phyloP scores from a whole-genome alignment of 2,329 filamentous ascomycete genomes.

The Trichoderma guizhouense region DNA sequence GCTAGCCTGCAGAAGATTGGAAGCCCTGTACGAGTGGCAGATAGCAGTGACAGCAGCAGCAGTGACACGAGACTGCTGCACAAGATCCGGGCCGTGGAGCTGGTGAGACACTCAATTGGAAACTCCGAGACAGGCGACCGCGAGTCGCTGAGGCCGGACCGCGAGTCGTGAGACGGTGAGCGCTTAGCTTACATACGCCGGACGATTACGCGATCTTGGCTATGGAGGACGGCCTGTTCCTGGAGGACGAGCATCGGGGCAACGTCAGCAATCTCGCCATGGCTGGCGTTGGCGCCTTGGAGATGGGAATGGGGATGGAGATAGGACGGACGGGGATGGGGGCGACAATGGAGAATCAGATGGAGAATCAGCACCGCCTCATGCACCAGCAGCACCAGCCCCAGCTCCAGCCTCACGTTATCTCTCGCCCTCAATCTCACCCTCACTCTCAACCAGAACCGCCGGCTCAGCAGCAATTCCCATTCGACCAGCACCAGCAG shows the following conservation, averaged over 20 bases:
- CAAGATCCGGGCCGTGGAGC: neutral
- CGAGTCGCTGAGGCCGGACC: neutral
- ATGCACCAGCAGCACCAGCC: conserved; percentile 4
- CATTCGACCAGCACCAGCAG: neutral
- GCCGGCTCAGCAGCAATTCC: neutral
- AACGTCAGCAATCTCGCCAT: neutral
- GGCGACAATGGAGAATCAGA: neutral
- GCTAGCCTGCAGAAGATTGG: neutral
- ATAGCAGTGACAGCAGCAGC: neutral
- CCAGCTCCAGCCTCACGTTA: neutral
- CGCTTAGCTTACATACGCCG: neutral
- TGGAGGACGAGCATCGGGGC: neutral
- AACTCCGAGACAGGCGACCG: neutral
- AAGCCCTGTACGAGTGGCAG: neutral
- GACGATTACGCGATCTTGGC: neutral
- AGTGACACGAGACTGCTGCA: neutral
- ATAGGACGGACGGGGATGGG: neutral
- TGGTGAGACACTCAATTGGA: neutral
- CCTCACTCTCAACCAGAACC: neutral
- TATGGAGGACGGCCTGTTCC: neutral
- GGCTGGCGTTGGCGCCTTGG: neutral
- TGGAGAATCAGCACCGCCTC: neutral
- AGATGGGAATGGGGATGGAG: neutral
- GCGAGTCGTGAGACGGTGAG: neutral
- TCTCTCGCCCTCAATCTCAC: neutral